Base-by-base conservation (phyloP, 1,284 basidiomycete genomes). In the Dichomitus squalens region DNA sequence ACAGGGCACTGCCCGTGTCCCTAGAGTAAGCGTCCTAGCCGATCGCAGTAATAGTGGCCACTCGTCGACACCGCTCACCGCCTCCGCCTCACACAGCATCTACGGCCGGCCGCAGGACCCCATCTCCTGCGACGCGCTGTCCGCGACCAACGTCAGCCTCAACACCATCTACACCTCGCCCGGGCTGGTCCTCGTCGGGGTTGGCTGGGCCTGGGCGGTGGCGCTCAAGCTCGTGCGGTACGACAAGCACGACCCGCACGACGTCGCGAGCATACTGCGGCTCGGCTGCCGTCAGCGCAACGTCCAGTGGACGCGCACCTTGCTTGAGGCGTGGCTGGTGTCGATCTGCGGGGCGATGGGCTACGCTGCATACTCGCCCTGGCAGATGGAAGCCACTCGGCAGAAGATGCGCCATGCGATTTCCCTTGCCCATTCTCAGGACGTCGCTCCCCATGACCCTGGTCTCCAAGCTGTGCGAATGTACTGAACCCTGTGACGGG, bases 211-310 rank as follows among this genome's bases (percentile, higher is more conserved):
- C 55, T 89, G 87, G 87, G 79, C 81, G 0, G 79, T 88, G 33
- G 84, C 86, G 2, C 79, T 88, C 60, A 89, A 89, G 68, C 76
- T 89, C 16, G 84, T 86, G 27, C 78, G 87, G 7, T 89, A 85
- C 68, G 70, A 77, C 43, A 82, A 82, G 58, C 76, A 80, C 60
- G 74, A 75, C 64, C 72, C 74, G 11, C 52, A 53, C 12, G 74
- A 75, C 63, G 72, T 74, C 53, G 80, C 78, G 54, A 68, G 73
- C 39, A 75, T 78, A 61, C 72, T 76, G 33, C 71, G 80, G 49
- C 81, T 85, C 59, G 85, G 85, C 1, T 79, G 77, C 4, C 72
- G 73, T 43, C 69, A 82, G 51, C 80, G 80, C 18, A 74, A 77
- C 16, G 74, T 80, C 0, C 72, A 76, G 18, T 88, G 86, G 87